Percentiles rank a stretch among this genome's conserved stretches.
These are phyloP conservation scores for Pezicula carpinea DNA, from an alignment of 2,329 filamentous ascomycete species.

Conservation along the genomic window DNA sequence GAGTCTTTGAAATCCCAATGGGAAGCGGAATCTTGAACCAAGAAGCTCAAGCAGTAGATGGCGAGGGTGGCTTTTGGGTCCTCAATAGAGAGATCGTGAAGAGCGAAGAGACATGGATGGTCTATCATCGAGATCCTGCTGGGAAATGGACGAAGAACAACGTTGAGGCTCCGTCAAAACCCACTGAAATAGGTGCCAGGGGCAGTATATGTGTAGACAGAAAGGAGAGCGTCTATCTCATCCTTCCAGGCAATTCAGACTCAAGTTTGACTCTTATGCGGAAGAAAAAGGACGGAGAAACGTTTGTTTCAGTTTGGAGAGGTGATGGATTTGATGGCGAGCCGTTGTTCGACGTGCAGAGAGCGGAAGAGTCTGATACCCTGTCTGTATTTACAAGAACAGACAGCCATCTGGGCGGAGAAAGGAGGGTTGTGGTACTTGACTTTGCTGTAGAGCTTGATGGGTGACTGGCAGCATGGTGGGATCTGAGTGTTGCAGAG, in stretches of 20 bases:
- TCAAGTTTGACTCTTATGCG: conserved; percentile 16
- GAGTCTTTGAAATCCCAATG: conserved; percentile 21
- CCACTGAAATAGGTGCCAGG: conserved; percentile 19
- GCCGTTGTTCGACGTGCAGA: conserved; percentile 18
- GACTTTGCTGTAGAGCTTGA: conserved; percentile 12
- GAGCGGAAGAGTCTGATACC: conserved; percentile 12
- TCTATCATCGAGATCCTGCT: conserved; percentile 14
- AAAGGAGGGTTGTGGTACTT: conserved; percentile 15
- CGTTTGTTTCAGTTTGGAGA: conserved; percentile 14
- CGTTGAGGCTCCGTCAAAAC: conserved; percentile 7
- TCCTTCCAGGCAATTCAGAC: conserved; percentile 21
- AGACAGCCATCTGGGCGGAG: not conserved
- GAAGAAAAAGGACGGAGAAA: conserved; percentile 3
- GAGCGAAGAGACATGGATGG: conserved; percentile 16
- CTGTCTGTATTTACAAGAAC: conserved; percentile 22
- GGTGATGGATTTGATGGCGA: conserved; percentile 21
- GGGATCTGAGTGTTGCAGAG: no score
- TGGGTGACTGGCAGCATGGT: no score
- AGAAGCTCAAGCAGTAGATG: conserved; percentile 19
- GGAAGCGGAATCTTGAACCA: conserved; percentile 22
- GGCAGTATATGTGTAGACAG: conserved; percentile 18
- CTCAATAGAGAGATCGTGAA: conserved; percentile 17
- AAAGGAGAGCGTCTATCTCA: conserved; percentile 11
- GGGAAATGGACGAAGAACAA: conserved; percentile 15
- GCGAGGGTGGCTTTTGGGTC: conserved; percentile 18